Conservation (phyloP, 257 asterid genomes). For the Fraxinus quadrangulata region DNA sequence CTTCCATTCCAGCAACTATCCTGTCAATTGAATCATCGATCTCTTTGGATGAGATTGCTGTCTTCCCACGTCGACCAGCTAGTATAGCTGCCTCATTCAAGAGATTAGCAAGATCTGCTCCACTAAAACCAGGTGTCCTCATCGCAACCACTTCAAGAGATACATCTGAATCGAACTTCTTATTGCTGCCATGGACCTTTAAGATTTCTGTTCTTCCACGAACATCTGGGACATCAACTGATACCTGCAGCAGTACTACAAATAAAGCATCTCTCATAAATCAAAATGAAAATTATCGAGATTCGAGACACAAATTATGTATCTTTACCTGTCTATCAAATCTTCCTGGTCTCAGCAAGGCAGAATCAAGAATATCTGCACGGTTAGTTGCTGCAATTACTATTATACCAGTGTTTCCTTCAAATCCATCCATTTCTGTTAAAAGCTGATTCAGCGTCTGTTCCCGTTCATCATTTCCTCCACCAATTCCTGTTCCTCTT, state of each 20-base stretch:
- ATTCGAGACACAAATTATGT: background rate
- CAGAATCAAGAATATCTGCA: constrained; percentile 96
- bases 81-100: constrained; percentile 94
- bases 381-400: constrained; percentile 97
- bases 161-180: constrained; percentile 81
- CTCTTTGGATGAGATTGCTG: constrained; percentile 84
- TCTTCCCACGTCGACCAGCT: constrained; percentile 92
- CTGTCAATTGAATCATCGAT: constrained; percentile 95
- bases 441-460: constrained; percentile 93
- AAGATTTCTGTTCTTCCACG: constrained; percentile 96
- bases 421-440: constrained; percentile 99
- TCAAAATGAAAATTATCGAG: no score
- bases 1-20: constrained; percentile 99
- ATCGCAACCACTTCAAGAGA: constrained; percentile 93
- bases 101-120: constrained; percentile 98
- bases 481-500: constrained; percentile 99
- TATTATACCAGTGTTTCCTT: constrained; percentile 92
- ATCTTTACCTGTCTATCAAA: constrained; percentile 87
- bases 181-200: constrained; percentile 87
- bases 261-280: no score
- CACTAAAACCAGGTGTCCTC: constrained; percentile 99
- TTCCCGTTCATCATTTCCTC: constrained; percentile 98
- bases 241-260: constrained; percentile 50
- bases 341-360: constrained; percentile 93
- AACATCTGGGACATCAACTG: constrained; percentile 90